phyloP scores from a whole-genome alignment of 2,329 filamentous ascomycete species.

The Albophoma yamanashiensis region DNA sequence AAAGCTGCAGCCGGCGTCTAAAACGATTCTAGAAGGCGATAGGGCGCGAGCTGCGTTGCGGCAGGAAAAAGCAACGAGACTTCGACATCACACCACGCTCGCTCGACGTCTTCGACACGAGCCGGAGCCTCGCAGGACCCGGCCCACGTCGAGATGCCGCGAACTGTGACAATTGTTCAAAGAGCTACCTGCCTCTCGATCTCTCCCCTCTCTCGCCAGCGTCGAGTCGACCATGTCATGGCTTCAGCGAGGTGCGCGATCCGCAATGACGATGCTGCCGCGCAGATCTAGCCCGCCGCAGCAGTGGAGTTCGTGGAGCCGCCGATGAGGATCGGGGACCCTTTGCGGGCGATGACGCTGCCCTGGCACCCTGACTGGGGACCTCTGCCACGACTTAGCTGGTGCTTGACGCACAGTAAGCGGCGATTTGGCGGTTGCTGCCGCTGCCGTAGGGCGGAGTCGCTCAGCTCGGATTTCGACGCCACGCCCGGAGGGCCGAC shows the following conservation, averaged over 20 bases:
- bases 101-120: not conserved
- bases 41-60: not conserved
- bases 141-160: not conserved
- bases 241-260: not conserved
- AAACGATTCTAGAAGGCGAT: not conserved
- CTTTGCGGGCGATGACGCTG: not conserved
- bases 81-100: not conserved
- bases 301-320: not conserved
- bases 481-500: not conserved
- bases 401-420: not conserved
- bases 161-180: not conserved
- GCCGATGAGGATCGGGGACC: not conserved
- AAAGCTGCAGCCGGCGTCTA: not conserved
- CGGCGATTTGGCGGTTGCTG: not conserved
- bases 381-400: not conserved
- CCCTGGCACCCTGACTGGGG: not conserved
- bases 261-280: constrained; percentile 5
- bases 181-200: not conserved
- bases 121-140: not conserved
- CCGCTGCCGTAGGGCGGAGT: not conserved
- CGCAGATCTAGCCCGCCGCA: constrained; percentile 3
- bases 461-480: not conserved
- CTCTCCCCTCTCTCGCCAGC: not conserved
- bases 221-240: not conserved
- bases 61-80: not conserved